Evolutionary conservation across 768 basidiomycete species (phyloP), one percentile per base, ranked within the genome.

Genomic region (Macrolepiota fuliginosa): DNA sequence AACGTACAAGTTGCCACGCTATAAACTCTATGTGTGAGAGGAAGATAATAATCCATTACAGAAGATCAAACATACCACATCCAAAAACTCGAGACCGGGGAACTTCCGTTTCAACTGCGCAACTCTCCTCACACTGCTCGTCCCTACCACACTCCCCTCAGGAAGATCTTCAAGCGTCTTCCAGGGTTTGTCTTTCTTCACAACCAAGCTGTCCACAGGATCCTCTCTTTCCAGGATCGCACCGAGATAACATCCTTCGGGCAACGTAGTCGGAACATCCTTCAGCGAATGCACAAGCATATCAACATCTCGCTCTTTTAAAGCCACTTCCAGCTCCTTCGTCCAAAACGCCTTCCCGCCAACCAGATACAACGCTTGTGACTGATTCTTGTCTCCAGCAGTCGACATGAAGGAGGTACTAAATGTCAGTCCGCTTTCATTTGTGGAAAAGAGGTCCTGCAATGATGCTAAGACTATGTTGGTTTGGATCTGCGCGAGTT

Each of bases 301-400:
- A 72, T 99, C 97, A 53, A 96, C 90, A 12, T 81, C 77, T 32
- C 81, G 76, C 47, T 87, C 81, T 58, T 85, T 80, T 63, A 99
- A 77, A 47, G 87, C 88, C 19, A 91, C 90, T 71, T 99, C 97
- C 57, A 99, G 86, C 67, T 98, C 96, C 67, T 94, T 92, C 39
- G 97, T 99, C 97, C 97, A 99, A 29, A 98, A 74, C 0, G 91
- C 83, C 71, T 93, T 94, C n/a, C 92, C 94, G 40, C 94, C 94
- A 15, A 97, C 77, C 9, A 95, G 80, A 74, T 96, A 96, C 17
- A 97, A 79, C 2, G 86, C 84, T 65, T 93, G 89, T 1, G 89
- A 86, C 74, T 96, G 93, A 69, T 97, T 95, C 69, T 91, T 90
- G 77, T 98, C 96, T 80, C 96, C 69, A 76, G 86, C 94, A 22